Evolutionary conservation across 345 rosid genomes (phyloP).

Genomic region (Eucalyptus leucophloia): DNA sequence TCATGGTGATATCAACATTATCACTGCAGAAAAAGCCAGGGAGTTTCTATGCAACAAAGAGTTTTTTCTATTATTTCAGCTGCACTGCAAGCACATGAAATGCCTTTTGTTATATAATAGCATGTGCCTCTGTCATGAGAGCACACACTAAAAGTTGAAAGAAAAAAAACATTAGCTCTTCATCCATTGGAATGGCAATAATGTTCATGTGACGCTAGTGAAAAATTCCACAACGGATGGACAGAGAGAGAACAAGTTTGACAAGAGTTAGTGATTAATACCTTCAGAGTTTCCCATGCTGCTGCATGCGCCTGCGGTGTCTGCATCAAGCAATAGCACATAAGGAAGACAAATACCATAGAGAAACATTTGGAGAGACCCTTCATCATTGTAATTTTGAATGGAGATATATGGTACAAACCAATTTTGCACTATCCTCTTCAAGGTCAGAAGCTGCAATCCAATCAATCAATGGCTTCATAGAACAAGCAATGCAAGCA

Average conservation of each 20-base stretch:
- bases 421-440: slow-evolving; percentile 60
- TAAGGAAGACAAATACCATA: neutral
- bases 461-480: slow-evolving; percentile 82
- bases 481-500: slow-evolving; percentile 85
- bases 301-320: slow-evolving; percentile 73
- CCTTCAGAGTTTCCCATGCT: slow-evolving; percentile 90
- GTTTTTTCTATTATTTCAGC: neutral
- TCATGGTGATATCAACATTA: neutral
- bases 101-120: neutral
- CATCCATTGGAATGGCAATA: neutral
- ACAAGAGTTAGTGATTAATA: neutral
- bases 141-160: neutral
- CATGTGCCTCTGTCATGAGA: neutral
- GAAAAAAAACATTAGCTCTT: neutral
- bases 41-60: neutral
- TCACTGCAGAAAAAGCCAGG: neutral
- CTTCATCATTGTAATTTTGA: neutral
- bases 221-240: neutral
- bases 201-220: neutral
- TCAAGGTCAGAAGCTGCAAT: slow-evolving; percentile 98
- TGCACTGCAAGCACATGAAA: neutral
- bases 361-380: neutral
- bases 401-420: slow-evolving; percentile 7
- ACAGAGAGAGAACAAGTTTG: neutral
- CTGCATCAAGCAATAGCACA: slow-evolving; percentile 17